Percentiles rank a stretch among this genome's conserved stretches.
Conservation (phyloP, 129 eudicot species). For the Flaveria trinervia region DNA sequence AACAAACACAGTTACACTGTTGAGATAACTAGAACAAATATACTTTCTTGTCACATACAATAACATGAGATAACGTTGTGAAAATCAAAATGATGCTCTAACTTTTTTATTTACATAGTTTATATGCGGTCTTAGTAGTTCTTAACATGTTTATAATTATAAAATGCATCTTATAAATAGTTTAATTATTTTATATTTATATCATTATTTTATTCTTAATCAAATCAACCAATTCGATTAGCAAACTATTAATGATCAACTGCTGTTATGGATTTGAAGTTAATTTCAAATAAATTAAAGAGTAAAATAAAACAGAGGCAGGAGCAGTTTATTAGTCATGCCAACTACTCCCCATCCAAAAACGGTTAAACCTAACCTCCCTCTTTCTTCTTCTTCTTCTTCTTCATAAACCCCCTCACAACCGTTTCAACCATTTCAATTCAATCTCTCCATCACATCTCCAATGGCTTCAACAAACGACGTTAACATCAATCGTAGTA, state of each 20-base stretch:
- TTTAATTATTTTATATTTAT: no score
- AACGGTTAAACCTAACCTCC: slow-evolving; percentile 22
- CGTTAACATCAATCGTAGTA: slow-evolving; percentile 12
- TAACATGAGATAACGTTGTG: no score
- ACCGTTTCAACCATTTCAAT: slow-evolving; percentile 29
- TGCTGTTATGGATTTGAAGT: background rate
- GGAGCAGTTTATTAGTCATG: slow-evolving; percentile 42
- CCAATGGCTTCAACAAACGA: background rate
- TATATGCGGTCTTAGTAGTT: no score
- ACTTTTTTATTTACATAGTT: no score
- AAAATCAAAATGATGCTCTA: no score
- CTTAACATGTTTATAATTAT: no score
- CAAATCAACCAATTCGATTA: no score
- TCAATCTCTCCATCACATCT: background rate
- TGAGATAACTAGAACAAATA: no score
- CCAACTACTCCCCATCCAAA: slow-evolving; percentile 32
- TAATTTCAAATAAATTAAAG: background rate
- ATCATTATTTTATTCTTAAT: no score
- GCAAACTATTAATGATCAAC: background rate
- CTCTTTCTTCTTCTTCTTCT: background rate
- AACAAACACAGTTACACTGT: no score
- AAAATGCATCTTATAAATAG: no score
- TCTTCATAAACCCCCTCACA: slow-evolving; percentile 29
- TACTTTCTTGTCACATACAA: no score
- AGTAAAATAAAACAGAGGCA: slow-evolving; percentile 15